Evolutionary conservation across 2,329 filamentous ascomycete species (phyloP).

Genomic region (Huntiella moniliformis): DNA sequence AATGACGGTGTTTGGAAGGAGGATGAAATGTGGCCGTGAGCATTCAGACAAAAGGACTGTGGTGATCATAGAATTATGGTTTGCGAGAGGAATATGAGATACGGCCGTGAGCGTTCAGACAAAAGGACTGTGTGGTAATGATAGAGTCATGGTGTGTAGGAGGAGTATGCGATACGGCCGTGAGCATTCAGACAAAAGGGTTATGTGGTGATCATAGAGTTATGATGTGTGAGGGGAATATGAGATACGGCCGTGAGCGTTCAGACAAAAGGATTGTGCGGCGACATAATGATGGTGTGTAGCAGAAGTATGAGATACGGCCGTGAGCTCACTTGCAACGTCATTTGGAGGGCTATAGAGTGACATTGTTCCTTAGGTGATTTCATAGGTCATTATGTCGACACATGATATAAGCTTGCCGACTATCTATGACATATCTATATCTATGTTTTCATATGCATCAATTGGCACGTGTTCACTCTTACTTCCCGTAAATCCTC

Average conservation of each 20-base stretch:
- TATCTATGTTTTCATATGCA: no score
- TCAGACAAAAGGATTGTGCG: conserved; percentile 46
- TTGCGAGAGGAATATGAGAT: conserved; percentile 3
- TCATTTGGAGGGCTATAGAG: no score
- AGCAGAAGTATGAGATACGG: conserved; percentile 5
- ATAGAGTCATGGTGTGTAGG: conserved; percentile 19
- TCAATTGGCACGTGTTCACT: no score
- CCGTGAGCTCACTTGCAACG: background rate
- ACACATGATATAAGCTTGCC: no score
- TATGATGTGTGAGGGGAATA: conserved; percentile 9
- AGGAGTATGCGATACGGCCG: conserved; percentile 14
- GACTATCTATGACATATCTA: no score
- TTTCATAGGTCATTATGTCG: no score
- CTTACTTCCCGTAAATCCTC: no score
- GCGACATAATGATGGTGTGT: conserved; percentile 23
- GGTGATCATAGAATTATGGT: conserved; percentile 34
- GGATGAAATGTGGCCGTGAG: conserved; percentile 8
- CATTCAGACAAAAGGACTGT: no score
- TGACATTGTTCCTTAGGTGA: no score
- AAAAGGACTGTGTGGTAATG: conserved; percentile 51
- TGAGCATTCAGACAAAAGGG: conserved; percentile 42
- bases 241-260: conserved; percentile 9
- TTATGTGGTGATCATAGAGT: conserved; percentile 43
- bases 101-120: no score
- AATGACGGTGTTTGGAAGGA: conserved; percentile 14